Conservation (phyloP, 805 yeast genomes). For the Danielia oregonensis region DNA sequence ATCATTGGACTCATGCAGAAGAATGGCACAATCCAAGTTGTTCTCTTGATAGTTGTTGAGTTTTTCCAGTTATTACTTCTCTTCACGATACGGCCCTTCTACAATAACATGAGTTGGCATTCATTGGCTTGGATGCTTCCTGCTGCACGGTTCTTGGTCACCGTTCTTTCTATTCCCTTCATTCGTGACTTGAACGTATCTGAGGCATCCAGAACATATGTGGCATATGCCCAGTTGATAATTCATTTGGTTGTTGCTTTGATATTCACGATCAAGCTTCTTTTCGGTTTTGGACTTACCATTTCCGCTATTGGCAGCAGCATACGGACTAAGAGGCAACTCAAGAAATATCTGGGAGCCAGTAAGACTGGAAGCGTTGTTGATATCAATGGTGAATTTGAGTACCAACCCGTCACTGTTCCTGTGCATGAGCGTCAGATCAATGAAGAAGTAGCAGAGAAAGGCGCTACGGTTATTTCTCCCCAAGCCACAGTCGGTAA, state of each 20-base stretch:
- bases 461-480: neutral
- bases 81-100: constrained; percentile 26
- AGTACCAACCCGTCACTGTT: constrained; percentile 1
- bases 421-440: neutral
- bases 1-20: constrained; percentile 43
- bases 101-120: constrained; percentile 22
- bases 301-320: constrained; percentile 18
- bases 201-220: constrained; percentile 38
- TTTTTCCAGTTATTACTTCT: constrained; percentile 21
- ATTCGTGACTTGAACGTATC: constrained; percentile 30
- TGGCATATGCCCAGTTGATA: constrained; percentile 41
- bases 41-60: constrained; percentile 35
- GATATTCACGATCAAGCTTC: constrained; percentile 25
- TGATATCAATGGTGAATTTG: constrained; percentile 4
- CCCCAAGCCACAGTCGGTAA: neutral
- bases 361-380: constrained; percentile 1
- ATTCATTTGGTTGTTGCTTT: constrained; percentile 36
- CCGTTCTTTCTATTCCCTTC: constrained; percentile 43
- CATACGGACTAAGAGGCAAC: constrained; percentile 5
- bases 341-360: constrained; percentile 1
- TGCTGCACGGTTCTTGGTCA: constrained; percentile 34
- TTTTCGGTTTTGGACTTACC: constrained; percentile 27
- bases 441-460: neutral
- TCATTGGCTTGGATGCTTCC: constrained; percentile 33
- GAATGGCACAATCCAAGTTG: constrained; percentile 44